These are phyloP conservation scores for Neurospora sp. DNA, from an alignment of 495 filamentous ascomycete genomes.

Conservation along the genomic window DNA sequence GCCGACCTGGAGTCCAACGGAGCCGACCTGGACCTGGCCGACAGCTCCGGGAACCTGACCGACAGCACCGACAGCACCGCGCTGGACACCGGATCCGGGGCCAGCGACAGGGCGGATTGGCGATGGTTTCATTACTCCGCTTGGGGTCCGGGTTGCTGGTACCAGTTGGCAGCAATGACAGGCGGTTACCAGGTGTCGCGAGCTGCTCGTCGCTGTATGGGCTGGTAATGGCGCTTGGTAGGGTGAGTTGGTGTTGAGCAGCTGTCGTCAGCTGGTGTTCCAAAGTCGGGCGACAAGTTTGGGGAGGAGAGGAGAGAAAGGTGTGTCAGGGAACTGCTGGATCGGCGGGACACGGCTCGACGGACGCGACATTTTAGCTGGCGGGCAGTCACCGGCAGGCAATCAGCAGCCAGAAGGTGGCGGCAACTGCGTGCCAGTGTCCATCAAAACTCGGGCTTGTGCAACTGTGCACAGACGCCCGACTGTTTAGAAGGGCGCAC, in stretches of 20 bases:
- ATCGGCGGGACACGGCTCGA: neutral
- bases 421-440: neutral
- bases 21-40: neutral
- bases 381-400: neutral
- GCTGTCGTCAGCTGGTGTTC: constrained; percentile 26
- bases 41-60: neutral
- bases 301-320: neutral
- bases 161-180: neutral
- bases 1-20: neutral
- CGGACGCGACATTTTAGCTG: neutral
- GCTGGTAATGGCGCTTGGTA: constrained; percentile 3
- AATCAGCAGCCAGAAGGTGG: neutral
- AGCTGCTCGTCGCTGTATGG: constrained; percentile 1
- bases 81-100: neutral
- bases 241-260: constrained; percentile 15
- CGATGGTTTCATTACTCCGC: constrained; percentile 20
- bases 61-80: neutral
- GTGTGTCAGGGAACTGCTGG: neutral
- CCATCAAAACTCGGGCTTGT: neutral
- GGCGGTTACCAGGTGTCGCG: neutral
- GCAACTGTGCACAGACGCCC: neutral
- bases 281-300: neutral
- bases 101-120: constrained; percentile 9
- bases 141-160: neutral
- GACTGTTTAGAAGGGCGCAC: neutral